Percentiles rank a stretch among this genome's conserved stretches.
phyloP scores from a whole-genome alignment of 805 yeast species.

The Teunomyces aglyptinius region DNA sequence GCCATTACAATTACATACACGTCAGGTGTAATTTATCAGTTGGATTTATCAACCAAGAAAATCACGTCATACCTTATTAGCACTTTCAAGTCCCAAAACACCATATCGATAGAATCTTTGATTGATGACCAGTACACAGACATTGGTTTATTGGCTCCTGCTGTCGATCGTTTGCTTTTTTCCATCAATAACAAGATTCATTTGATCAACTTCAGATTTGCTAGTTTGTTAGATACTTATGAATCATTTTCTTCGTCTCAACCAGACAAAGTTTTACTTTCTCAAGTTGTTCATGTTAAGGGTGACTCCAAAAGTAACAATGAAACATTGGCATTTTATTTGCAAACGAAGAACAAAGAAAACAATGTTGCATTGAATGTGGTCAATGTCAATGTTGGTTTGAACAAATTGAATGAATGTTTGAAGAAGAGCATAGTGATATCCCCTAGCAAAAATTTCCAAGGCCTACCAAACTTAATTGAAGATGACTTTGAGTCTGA shows the following conservation, averaged over 20 bases:
- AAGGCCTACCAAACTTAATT: constrained; percentile 25
- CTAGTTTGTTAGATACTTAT: constrained; percentile 35
- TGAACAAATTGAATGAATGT: constrained; percentile 65
- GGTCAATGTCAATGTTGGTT: constrained; percentile 57
- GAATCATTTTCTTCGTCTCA: constrained; percentile 13
- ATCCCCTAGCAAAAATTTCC: constrained; percentile 16
- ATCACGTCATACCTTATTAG: constrained; percentile 23
- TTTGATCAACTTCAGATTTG: constrained; percentile 45
- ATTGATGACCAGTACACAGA: constrained; percentile 8
- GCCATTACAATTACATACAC: constrained; percentile 19
- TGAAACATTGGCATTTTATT: constrained; percentile 41
- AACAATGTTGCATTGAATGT: constrained; percentile 44
- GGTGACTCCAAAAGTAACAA: constrained; percentile 44
- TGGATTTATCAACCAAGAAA: constrained; percentile 12
- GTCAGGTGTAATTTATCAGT: constrained; percentile 26
- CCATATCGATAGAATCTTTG: constrained; percentile 20
- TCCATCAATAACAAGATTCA: constrained; percentile 39
- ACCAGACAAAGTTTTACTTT: constrained; percentile 27
- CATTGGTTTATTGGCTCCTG: constrained; percentile 37
- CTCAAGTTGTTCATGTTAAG: constrained; percentile 32
- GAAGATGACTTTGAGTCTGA: constrained; percentile 19
- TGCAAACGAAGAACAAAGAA: constrained; percentile 41
- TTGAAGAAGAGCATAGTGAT: constrained; percentile 56
- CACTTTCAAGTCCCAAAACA: constrained; percentile 19
- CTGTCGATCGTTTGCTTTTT: constrained; percentile 47